Evolutionary conservation across 148 eudicot genomes (phyloP).

Genomic region (Dianthus caryophyllus): DNA sequence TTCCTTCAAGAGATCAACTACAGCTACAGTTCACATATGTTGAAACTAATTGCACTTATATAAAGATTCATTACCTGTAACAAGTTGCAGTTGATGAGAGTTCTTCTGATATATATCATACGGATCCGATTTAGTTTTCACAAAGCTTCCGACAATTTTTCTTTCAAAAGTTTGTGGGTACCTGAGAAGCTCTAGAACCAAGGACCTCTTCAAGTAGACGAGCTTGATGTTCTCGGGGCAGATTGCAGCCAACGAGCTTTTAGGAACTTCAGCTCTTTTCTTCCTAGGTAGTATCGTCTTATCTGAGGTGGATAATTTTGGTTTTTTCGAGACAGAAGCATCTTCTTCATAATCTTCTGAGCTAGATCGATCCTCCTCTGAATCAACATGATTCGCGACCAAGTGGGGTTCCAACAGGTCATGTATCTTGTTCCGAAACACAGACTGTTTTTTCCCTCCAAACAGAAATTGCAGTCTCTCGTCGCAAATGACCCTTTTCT

Average conservation of each 20-base stretch:
- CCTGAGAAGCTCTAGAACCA: constrained; percentile 61
- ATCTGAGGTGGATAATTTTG: constrained; percentile 26
- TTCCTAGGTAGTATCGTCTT: constrained; percentile 30
- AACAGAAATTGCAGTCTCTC: constrained; percentile 40
- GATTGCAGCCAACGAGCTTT: constrained; percentile 64
- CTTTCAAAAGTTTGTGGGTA: constrained; percentile 46
- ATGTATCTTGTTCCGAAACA: constrained; percentile 34
- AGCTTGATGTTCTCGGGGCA: constrained; percentile 62
- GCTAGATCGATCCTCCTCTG: constrained; percentile 47
- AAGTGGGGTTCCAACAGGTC: constrained; percentile 51
- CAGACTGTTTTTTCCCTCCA: constrained; percentile 33
- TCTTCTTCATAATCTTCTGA: constrained; percentile 49
- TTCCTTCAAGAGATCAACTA: background rate
- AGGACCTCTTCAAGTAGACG: constrained; percentile 53
- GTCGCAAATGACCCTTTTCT: constrained; percentile 58
- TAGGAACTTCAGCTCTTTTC: constrained; percentile 43
- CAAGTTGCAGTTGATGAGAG: constrained; percentile 68
- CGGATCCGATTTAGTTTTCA: constrained; percentile 71
- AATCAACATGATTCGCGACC: constrained; percentile 51
- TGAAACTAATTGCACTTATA: background rate
- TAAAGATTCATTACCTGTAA: constrained; percentile 46
- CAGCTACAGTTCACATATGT: background rate
- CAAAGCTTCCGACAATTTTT: constrained; percentile 77
- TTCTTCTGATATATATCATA: constrained; percentile 60
- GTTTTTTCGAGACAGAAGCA: constrained; percentile 24